Evolutionary conservation across 345 rosid species (phyloP).

Genomic region (Lepidium didymum): DNA sequence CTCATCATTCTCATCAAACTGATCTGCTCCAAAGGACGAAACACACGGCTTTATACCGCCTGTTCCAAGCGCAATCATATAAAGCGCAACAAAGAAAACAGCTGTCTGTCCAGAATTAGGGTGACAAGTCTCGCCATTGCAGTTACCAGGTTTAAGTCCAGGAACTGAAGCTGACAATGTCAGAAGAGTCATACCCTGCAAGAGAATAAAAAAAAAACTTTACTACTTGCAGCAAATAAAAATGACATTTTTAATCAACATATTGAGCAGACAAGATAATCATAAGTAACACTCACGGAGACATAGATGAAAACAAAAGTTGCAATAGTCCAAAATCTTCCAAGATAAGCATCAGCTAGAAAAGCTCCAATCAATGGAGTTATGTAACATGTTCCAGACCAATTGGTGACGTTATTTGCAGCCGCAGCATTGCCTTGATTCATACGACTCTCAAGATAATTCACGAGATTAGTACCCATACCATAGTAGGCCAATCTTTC

Average conservation of each 20-base stretch:
- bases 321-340: conserved; percentile 89
- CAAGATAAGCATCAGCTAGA: conserved; percentile 87
- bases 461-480: conserved; percentile 95
- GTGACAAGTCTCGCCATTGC: conserved; percentile 46
- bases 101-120: conserved; percentile 46
- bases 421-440: conserved; percentile 72
- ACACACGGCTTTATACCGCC: conserved; percentile 99
- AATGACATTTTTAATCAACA: not conserved
- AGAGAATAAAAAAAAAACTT: not conserved
- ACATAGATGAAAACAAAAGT: conserved; percentile 63
- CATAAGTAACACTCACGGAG: conserved; percentile 46
- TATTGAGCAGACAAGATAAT: not conserved
- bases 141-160: conserved; percentile 58
- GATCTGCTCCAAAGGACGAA: conserved; percentile 96
- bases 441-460: conserved; percentile 57
- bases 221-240: not conserved
- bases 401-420: conserved; percentile 75
- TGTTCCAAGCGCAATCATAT: conserved; percentile 86
- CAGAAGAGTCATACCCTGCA: conserved; percentile 86
- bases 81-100: conserved; percentile 59
- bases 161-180: conserved; percentile 71
- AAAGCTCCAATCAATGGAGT: conserved; percentile 92
- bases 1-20: conserved; percentile 82
- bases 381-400: conserved; percentile 91
- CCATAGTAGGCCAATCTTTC: conserved; percentile 99